Evolutionary conservation across 495 filamentous ascomycete genomes (phyloP).

Genomic region (Xylaria sp.): DNA sequence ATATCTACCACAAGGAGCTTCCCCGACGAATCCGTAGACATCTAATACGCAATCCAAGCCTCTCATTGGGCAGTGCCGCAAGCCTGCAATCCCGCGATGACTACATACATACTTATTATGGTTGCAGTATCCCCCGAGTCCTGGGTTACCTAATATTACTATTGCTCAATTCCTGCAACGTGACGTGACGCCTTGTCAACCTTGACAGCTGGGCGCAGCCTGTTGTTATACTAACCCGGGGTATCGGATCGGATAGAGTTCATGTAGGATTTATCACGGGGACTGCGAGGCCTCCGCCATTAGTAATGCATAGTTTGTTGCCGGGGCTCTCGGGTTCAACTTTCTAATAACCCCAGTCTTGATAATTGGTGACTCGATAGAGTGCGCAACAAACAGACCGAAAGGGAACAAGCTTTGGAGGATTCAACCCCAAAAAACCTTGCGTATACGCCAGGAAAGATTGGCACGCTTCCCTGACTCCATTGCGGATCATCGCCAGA

Average conservation of each 20-base stretch:
- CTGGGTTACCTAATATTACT: neutral
- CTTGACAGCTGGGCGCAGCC: neutral
- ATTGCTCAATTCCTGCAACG: conserved; percentile 7
- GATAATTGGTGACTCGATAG: neutral
- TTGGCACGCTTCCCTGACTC: neutral
- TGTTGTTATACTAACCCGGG: neutral
- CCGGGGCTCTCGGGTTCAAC: neutral
- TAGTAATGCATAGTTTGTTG: neutral
- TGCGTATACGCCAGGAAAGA: neutral
- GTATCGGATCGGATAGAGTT: conserved; percentile 24
- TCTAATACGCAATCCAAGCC: neutral
- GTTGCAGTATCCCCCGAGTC: neutral
- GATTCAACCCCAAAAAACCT: neutral
- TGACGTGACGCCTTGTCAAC: conserved; percentile 6
- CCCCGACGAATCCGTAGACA: conserved; percentile 11
- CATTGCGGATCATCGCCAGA: neutral
- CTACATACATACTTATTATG: neutral
- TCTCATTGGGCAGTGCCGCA: neutral
- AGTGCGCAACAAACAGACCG: neutral
- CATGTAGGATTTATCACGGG: neutral
- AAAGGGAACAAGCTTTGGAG: neutral
- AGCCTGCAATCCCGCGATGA: conserved; percentile 13
- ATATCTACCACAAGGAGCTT: neutral
- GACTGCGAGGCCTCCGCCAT: neutral
- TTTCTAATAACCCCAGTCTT: neutral